Evolutionary conservation across 2,329 filamentous ascomycete species (phyloP), one percentile per base, ranked within the genome.

Genomic region (Colletotrichum eleusines): DNA sequence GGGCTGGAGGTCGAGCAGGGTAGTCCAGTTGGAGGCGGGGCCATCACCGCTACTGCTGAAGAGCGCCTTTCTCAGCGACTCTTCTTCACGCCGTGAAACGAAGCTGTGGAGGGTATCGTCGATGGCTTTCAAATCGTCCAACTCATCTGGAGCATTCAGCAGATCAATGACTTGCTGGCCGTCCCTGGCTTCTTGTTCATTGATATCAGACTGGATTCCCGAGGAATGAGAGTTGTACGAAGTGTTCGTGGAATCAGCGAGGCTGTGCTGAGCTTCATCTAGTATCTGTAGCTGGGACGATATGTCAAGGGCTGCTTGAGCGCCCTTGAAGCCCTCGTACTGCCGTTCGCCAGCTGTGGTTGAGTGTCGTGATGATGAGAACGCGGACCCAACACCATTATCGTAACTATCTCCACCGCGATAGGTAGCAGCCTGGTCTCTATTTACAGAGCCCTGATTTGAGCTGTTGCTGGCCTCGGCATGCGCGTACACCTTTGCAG

Each of bases 1-100:
- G 0, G 87, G 86, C 23, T 84, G 80, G 73, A 89, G 88, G 73
- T 87, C 86, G 53, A 89, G 81, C 26, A 85, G 75, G 42, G 80
- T 78, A 66, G 86, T 81, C 85, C 85, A 88, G 23, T 62, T 48
- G n/a, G 33, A 50, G 38, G 23, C 11, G 28, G 18, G 28, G 9
- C 38, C 51, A 28, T 70, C 55, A 28, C 35, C 61, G 20, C 64
- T 59, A 42, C 74, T 63, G 3, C 61, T 57, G 40, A 80, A 80
- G n/a, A 80, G 73, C 33, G 74, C 75, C 63, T 60, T 68, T 54
- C 73, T 74, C 55, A 80, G 60, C 26, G 73, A 50, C 48, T 60
- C 60, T 63, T 67, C 71, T 46, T 78, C 74, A 16, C 73, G 66
- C 5, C 63, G 57, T 12, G 74, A 73, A 35, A 73, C 40, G 9